Evolutionary conservation across 768 basidiomycete genomes (phyloP), one percentile per base, ranked within the genome.

Genomic region (Psilocybe sp.): DNA sequence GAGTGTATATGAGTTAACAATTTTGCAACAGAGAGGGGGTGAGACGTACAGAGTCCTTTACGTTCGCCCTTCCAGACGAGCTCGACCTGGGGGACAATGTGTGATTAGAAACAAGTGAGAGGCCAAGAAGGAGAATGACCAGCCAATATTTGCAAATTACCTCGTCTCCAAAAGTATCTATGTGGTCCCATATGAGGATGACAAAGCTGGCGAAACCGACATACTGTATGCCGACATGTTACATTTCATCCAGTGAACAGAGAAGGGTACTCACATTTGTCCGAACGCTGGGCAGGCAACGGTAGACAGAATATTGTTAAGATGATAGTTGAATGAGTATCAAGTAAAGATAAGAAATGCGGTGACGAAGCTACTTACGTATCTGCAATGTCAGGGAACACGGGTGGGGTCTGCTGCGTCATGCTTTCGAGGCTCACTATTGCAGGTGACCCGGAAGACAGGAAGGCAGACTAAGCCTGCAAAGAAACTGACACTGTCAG

Each of bases 151-250:
- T 31, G 14, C 28, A 19, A 49, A 54, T 46, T 23, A 73, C 74
- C 63, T 81, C 79, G 31, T 76, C 73, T 5, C 57, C 53, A 37
- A 82, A 76, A 0, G 80, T 79, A 50, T 80, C 69, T 20, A 81
- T 54, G 51, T 82, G 81, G 53, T 82, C 81, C 76, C 78, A 83
- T 12, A 83, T 50, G 11, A 84, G 66, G 12, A 78, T 58, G 1
- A 74, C 73, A 56, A 78, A 79, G 53, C 77, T 74, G 10, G 71
- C 72, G 33, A 83, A 64, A 11, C 77, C 81, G 32, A 84, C 69
- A 47, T 70, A 76, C 81, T 84, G 16, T 15, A 45, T n/a, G 6
- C 8, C 18, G 15, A 40, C 4, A 40, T 34, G 37, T 19, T 37
- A 35, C 23, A 10, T 19, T 37, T 23, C 23, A 10, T 10, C 4